Percentiles rank a stretch among this genome's conserved stretches.
These are phyloP conservation scores for Penicillium coprophilum DNA, from an alignment of 495 filamentous ascomycete species.

Conservation along the genomic window DNA sequence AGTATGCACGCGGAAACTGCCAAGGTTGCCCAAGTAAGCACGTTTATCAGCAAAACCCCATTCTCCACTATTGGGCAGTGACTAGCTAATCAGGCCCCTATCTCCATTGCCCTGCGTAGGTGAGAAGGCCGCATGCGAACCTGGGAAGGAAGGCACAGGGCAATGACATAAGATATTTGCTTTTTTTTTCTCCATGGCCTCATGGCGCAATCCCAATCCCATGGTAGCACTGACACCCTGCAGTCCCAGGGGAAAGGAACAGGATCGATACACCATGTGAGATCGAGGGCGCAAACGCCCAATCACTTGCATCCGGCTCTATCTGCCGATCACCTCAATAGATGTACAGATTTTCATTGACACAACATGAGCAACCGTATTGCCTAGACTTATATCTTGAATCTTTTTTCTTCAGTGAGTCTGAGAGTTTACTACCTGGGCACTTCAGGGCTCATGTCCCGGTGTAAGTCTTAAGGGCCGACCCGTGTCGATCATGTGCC, in stretches of 20 bases:
- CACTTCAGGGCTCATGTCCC: too few species aligned
- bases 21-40: neutral
- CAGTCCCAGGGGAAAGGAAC: neutral
- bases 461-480: constrained; percentile 5
- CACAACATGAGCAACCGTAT: neutral
- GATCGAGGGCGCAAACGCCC: neutral
- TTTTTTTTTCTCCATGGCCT: constrained; percentile 7
- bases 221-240: constrained; percentile 3
- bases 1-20: neutral
- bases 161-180: neutral
- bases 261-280: neutral
- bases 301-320: neutral
- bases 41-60: neutral
- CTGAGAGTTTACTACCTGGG: neutral
- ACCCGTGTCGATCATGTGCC: constrained; percentile 6
- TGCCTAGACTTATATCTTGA: neutral
- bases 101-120: neutral
- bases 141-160: neutral
- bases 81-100: neutral
- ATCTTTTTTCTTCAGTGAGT: neutral
- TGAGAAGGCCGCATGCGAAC: neutral
- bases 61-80: neutral
- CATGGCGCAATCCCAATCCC: constrained; percentile 7
- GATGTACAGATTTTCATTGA: too few species aligned
- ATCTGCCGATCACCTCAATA: neutral